Base-by-base conservation (phyloP, 163 green algal genomes). In the Smithsoniella earleae region DNA sequence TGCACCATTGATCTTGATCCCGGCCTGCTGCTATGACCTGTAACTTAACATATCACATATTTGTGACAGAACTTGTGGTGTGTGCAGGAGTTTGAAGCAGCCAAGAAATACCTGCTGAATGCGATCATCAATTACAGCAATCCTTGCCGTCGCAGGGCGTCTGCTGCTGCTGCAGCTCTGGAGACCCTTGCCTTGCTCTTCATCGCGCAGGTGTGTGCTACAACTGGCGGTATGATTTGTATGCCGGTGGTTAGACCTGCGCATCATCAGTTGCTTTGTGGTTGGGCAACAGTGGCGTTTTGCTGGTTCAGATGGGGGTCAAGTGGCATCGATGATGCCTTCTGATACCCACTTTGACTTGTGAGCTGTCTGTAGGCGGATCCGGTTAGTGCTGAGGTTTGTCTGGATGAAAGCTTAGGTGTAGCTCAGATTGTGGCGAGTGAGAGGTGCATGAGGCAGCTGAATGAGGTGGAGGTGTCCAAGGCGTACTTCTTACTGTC, bases 131-230 rank as follows among this genome's bases (percentile, higher is more conserved):
- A 69, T 6, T 69, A 40, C 58, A 69, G 58, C 58, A 13, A 30
- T 18, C 27, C 58, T 18, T 33, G 25, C 5, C 31, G 16, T 18
- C 58, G 58, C 27, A 30, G 58, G 1, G 58, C 43, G 0, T 43
- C 27, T 16, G 1, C 58, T 1, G 58, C 58, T 36, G 58, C 58
- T 33, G 58, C 58, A 31, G 58, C 58, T 18, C 58, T 69, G 1
- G 58, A 69, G 25, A 43, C 58, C 27, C 58, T 69, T 0, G 18
- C n/a, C 1, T 30, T 69, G 2, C 58, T 69, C 58, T 69, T 69
- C 58, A 69, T 69, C 2, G 58, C 58, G 58, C 58, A 69, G 58
- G n/a, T n/a, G n/a, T n/a, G n/a, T n/a, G n/a, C n/a, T n/a, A n/a
- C n/a, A n/a, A n/a, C n/a, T n/a, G n/a, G n/a, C n/a, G n/a, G n/a